Base-by-base conservation (phyloP, 257 asterid species). In the Striga asiatica region DNA sequence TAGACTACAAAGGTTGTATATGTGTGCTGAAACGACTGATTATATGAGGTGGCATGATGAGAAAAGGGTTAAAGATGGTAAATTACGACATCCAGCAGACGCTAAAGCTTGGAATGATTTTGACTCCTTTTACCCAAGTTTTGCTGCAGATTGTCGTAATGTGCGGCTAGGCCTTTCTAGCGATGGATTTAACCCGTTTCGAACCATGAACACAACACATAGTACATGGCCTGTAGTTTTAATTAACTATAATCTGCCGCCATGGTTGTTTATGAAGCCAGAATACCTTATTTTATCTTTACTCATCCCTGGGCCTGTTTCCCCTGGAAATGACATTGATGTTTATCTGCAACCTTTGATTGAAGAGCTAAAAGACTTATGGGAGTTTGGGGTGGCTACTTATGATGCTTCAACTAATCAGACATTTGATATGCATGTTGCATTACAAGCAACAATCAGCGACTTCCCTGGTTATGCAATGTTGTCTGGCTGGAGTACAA, bases 241-340 rank as follows among this genome's bases (percentile, higher is more conserved):
- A n/a, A n/a, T n/a, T n/a, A n/a, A n/a, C n/a, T n/a, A n/a, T n/a
- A n/a, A n/a, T n/a, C n/a, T n/a, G n/a, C n/a, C n/a, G n/a, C n/a
- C n/a, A n/a, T n/a, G n/a, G n/a, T n/a, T n/a, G n/a, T n/a, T n/a
- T n/a, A n/a, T n/a, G n/a, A n/a, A n/a, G n/a, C n/a, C n/a, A n/a
- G n/a, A n/a, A n/a, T n/a, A n/a, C 0, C 42, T 35, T 12, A 35
- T 35, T 8, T 35, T 35, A 35, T 35, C 42, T 12, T 7, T 35
- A 7, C 8, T 35, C 8, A 35, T 35, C n/a, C n/a, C 8, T 2
- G 42, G 42, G 10, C 2, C 42, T 2, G n/a, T 7, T 4, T 19
- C 20, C 13, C 48, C 48, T 3, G 34, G 60, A 42, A 54, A 54
- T 54, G 7, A 54, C n/a, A n/a, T n/a, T n/a, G n/a, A n/a, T n/a